Evolutionary conservation across 2,329 filamentous ascomycete genomes (phyloP), one percentile per base, ranked within the genome.

Genomic region (Penicillium fuscoglaucum): DNA sequence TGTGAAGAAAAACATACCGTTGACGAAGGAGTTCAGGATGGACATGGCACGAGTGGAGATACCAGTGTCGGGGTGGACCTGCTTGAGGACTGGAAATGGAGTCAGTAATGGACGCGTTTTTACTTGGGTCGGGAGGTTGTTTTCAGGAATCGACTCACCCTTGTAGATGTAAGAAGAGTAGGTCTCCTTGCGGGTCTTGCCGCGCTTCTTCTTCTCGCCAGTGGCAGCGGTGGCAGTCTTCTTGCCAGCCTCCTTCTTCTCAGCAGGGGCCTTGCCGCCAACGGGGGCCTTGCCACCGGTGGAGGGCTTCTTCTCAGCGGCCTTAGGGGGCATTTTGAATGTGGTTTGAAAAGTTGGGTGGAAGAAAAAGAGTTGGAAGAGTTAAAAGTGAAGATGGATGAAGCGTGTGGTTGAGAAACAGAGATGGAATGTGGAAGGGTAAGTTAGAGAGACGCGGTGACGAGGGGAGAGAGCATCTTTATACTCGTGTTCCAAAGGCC

Each of bases 121-220:
- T 4, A 4, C 6, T 8, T 6, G 6, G 1, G 1, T 8, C 26
- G n/a, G 8, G 2, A 9, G 4, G 48, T 28, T 28, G 17, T 15
- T 17, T 33, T n/a, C n/a, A 48, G 1, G 17, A 54, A 33, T 19
- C 19, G 55, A 66, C 86, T 79, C 77, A 97, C 93, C 95, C 86
- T 98, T 99, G 90, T 98, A 99, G 83, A 99, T 99, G 87, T 99
- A 99, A 57, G 91, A 96, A 71, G 90, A 96, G 86, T 99, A 99
- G n/a, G 95, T 99, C 87, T 99, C 95, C 90, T 98, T 98, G 83
- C 95, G 89, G 70, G 93, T 91, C 93, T 99, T 99, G 84, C 92
- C 96, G 77, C 95, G 91, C 93, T 98, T 99, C 91, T 99, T 99
- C 92, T 98, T 98, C 73, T 98, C 95, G 67, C 95, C 95, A 76